Evolutionary conservation across 805 yeast genomes (phyloP).

Genomic region (Hyphopichia homilentoma): DNA sequence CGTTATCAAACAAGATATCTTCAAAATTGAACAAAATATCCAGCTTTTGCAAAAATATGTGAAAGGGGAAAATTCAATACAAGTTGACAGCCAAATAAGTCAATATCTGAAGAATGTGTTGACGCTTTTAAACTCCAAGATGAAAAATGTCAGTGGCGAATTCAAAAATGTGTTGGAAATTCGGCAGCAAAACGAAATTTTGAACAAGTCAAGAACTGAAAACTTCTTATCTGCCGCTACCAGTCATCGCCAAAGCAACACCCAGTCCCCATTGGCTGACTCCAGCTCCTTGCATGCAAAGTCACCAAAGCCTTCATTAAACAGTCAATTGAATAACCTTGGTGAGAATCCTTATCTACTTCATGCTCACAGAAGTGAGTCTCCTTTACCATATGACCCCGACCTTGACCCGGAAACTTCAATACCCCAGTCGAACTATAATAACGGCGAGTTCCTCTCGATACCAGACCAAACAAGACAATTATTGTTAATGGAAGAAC

Average conservation of each 20-base stretch:
- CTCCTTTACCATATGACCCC: conserved; percentile 20
- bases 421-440: conserved; percentile 20
- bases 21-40: conserved; percentile 70
- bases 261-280: conserved; percentile 22
- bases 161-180: conserved; percentile 86
- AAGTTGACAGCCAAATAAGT: conserved; percentile 56
- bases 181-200: conserved; percentile 79
- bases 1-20: conserved; percentile 81
- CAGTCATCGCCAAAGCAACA: conserved; percentile 20
- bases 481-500: conserved; percentile 75
- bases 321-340: conserved; percentile 15
- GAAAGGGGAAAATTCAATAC: conserved; percentile 40
- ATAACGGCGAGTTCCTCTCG: conserved; percentile 49
- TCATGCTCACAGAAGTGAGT: conserved; percentile 8
- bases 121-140: conserved; percentile 79
- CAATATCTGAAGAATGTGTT: conserved; percentile 85
- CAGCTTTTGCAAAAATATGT: conserved; percentile 56
- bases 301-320: conserved; percentile 18
- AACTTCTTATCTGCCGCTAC: conserved; percentile 63
- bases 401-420: conserved; percentile 22
- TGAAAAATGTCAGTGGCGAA: conserved; percentile 88
- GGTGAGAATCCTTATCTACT: conserved; percentile 39
- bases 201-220: conserved; percentile 77
- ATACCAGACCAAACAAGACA: conserved; percentile 82
- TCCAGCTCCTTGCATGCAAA: conserved; percentile 5